These are phyloP conservation scores for Kuraishia floccosa DNA, from an alignment of 805 yeast species.

Conservation along the genomic window DNA sequence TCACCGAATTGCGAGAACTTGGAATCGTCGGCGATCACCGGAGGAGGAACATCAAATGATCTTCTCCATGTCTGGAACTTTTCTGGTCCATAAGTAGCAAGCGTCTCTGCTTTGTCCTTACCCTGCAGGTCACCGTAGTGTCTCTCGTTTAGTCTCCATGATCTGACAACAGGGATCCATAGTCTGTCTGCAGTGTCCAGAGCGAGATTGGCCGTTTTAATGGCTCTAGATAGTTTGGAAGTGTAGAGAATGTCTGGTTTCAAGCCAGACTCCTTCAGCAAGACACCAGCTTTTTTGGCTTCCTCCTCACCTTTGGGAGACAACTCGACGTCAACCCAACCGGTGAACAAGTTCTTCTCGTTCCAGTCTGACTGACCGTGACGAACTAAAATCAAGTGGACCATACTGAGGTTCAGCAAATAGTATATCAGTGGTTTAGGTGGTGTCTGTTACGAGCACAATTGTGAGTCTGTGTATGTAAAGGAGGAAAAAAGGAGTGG, in stretches of 20 bases:
- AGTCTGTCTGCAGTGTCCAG: slow-evolving; percentile 80
- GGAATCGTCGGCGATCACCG: slow-evolving; percentile 66
- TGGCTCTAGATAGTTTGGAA: slow-evolving; percentile 86
- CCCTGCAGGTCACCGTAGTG: slow-evolving; percentile 99
- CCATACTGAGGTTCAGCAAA: no score
- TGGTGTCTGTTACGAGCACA: no score
- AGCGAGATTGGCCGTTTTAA: slow-evolving; percentile 95
- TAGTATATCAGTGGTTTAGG: no score
- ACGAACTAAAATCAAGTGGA: slow-evolving; percentile 81
- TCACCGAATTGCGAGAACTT: slow-evolving; percentile 82
- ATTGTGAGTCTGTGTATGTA: no score
- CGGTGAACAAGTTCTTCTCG: slow-evolving; percentile 95
- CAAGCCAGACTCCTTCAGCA: slow-evolving; percentile 77
- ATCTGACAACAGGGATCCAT: slow-evolving; percentile 85
- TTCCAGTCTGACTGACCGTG: slow-evolving; percentile 99
- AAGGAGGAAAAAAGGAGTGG: no score
- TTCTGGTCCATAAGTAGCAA: slow-evolving; percentile 80
- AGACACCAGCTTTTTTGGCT: slow-evolving; percentile 89
- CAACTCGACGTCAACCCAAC: slow-evolving; percentile 94
- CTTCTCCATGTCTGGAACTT: slow-evolving; percentile 97
- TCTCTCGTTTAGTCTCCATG: slow-evolving; percentile 98
- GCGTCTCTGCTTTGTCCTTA: slow-evolving; percentile 91
- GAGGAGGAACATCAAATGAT: slow-evolving; percentile 95
- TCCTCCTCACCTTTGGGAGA: slow-evolving; percentile 79
- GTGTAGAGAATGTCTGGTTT: slow-evolving; percentile 86